Evolutionary conservation across 768 basidiomycete species (phyloP).

Genomic region (Lanmaoa pseudosensibilis): DNA sequence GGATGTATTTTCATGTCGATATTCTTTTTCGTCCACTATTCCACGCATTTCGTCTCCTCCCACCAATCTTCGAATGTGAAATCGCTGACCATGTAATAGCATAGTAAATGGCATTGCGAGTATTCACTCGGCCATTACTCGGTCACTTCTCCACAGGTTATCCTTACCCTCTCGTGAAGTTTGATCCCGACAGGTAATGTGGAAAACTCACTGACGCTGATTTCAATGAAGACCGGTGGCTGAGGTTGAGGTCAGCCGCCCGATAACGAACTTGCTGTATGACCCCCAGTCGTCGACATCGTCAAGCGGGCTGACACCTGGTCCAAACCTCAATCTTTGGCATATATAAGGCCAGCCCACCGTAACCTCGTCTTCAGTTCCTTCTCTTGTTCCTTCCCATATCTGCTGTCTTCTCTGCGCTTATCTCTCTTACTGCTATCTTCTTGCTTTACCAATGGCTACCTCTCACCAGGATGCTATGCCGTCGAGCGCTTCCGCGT

Average conservation of each 20-base stretch:
- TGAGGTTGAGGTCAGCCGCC: neutral
- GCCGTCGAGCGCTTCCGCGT: neutral
- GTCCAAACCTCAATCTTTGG: conserved; percentile 1
- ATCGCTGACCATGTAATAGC: neutral
- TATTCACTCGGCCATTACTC: neutral
- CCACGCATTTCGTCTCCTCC: conserved; percentile 4
- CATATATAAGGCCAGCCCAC: conserved; percentile 5
- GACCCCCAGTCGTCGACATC: neutral
- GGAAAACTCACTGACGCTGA: neutral
- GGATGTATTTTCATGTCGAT: conserved; percentile 18
- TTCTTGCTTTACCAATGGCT: conserved; percentile 5
- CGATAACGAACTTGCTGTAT: neutral
- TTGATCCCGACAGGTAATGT: neutral
- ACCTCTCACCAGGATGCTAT: neutral
- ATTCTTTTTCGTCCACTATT: conserved; percentile 6
- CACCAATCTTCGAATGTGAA: conserved; percentile 2
- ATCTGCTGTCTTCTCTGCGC: neutral
- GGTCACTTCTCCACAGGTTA: neutral
- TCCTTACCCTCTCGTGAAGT: neutral
- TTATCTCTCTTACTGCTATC: neutral
- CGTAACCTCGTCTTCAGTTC: neutral
- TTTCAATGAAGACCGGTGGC: neutral
- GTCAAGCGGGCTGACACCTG: neutral
- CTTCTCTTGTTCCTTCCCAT: neutral
- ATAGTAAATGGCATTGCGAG: neutral